Conservation (phyloP, 768 basidiomycete species). For the Lentinula edodes region DNA sequence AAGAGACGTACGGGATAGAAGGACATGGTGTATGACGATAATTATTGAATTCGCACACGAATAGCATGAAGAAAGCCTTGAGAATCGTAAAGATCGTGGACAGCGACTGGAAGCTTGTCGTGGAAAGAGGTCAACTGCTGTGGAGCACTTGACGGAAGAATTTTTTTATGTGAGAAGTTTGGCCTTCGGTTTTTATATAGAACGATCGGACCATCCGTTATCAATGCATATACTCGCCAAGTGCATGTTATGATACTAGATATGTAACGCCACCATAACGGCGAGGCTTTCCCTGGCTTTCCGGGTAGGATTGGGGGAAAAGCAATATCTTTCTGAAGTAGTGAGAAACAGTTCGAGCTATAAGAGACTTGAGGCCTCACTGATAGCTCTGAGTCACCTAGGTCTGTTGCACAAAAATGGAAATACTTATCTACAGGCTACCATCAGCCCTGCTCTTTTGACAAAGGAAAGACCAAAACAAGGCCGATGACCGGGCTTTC, state of each 20-base stretch:
- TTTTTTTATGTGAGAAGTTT: background rate
- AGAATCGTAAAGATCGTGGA: slow-evolving; percentile 1
- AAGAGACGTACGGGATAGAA: slow-evolving; percentile 3
- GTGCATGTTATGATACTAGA: background rate
- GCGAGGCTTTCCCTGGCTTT: background rate
- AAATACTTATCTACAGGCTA: background rate
- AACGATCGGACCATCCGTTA: background rate
- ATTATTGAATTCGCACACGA: background rate
- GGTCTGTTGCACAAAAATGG: too few species aligned
- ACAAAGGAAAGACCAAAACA: background rate
- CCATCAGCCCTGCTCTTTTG: background rate
- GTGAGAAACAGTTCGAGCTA: too few species aligned
- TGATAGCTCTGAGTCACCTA: too few species aligned
- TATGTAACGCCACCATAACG: background rate
- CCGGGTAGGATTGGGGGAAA: too few species aligned
- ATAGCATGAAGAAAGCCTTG: background rate
- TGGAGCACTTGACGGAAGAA: background rate
- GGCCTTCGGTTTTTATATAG: background rate
- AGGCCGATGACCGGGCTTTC: background rate
- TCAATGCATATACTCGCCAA: background rate
- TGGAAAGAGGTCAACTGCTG: background rate
- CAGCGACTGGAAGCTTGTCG: background rate
- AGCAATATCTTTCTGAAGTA: too few species aligned
- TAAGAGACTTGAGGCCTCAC: too few species aligned
- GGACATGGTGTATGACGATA: slow-evolving; percentile 2